Base-by-base conservation (phyloP, 1,284 basidiomycete genomes). In the Apiotrichum gracile region DNA sequence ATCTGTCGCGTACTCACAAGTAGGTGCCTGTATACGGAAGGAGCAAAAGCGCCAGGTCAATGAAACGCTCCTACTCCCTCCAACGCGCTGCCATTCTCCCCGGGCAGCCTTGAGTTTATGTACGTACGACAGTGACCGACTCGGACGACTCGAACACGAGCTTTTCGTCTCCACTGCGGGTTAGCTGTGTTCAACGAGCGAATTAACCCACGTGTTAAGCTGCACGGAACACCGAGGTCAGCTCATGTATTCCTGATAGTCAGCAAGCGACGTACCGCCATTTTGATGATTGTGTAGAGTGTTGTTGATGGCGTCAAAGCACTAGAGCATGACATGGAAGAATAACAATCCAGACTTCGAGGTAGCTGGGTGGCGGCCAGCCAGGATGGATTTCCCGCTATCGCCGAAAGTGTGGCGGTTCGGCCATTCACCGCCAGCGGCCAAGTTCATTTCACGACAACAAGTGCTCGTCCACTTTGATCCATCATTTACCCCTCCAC, bases 71-170 rank as follows among this genome's bases (percentile, higher is more conserved):
- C 68, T 62, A 73, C 66, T 64, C 67, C 68, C 65, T 65, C 61
- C 72, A 70, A 67, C 57, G 40, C 58, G 66, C 62, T 64, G 65
- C 63, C 64, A 47, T 58, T 26, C 53, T 52, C 53, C 49, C 40
- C 35, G 10, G 34, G 51, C 44, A 53, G 55, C 53, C 59, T 54
- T 55, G 52, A 54, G n/a, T 58, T 21, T 16, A 34, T 31, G 29
- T 72, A 76, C 74, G 69, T 71, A 78, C 80, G 61, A 81, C 77
- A 56, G 88, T 87, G 67, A 99, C 87, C 19, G 88, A 85, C 78
- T 98, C 94, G 50, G 92, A 97, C 42, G 92, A 96, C 79, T 98
- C 96, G 68, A 98, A 98, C 19, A 92, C 85, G 67, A 97, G 86
- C 87, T 97, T 93, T 81, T 71, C 68, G 60, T 74, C 74, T 49